These are phyloP conservation scores for Zea luxurians DNA, from an alignment of 176 grass and related monocot genomes.

Conservation along the genomic window DNA sequence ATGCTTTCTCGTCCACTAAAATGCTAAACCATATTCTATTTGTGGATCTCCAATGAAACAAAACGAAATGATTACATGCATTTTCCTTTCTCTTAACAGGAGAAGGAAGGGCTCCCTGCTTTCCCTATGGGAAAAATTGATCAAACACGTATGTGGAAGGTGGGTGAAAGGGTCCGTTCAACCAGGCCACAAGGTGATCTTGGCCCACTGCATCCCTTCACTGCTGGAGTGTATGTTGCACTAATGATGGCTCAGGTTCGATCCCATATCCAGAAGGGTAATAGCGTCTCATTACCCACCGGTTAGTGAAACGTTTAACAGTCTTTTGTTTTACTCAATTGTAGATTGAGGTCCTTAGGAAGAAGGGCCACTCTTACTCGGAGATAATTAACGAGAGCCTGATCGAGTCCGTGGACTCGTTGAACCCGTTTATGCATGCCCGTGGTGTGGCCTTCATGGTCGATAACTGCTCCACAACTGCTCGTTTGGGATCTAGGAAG, in stretches of 20 bases:
- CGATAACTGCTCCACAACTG: slow-evolving; percentile 90
- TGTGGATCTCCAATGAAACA: not conserved
- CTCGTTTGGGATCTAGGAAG: slow-evolving; percentile 83
- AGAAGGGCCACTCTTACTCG: slow-evolving; percentile 83
- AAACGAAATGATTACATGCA: not conserved
- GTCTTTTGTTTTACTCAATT: not conserved
- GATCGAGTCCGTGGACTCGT: slow-evolving; percentile 84
- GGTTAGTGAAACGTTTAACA: slow-evolving; percentile 17
- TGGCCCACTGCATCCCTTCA: slow-evolving; percentile 70
- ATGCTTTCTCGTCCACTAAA: slow-evolving; percentile 5
- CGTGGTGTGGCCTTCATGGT: slow-evolving; percentile 96
- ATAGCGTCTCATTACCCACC: not conserved
- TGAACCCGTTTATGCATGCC: slow-evolving; percentile 97
- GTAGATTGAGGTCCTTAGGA: slow-evolving; percentile 78
- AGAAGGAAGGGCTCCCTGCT: slow-evolving; percentile 85
- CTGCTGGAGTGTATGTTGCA: slow-evolving; percentile 78
- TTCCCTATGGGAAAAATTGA: slow-evolving; percentile 84
- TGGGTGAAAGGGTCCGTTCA: slow-evolving; percentile 70
- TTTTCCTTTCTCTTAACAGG: slow-evolving; percentile 39
- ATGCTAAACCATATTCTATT: slow-evolving; percentile 2
- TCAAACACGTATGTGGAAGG: slow-evolving; percentile 86
- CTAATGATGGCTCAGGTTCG: slow-evolving; percentile 92
- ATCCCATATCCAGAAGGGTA: not conserved
- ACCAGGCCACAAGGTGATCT: slow-evolving; percentile 62
- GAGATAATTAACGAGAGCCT: slow-evolving; percentile 91